phyloP scores from a whole-genome alignment of 2,329 filamentous ascomycete species.

The Aschersonia sp. region DNA sequence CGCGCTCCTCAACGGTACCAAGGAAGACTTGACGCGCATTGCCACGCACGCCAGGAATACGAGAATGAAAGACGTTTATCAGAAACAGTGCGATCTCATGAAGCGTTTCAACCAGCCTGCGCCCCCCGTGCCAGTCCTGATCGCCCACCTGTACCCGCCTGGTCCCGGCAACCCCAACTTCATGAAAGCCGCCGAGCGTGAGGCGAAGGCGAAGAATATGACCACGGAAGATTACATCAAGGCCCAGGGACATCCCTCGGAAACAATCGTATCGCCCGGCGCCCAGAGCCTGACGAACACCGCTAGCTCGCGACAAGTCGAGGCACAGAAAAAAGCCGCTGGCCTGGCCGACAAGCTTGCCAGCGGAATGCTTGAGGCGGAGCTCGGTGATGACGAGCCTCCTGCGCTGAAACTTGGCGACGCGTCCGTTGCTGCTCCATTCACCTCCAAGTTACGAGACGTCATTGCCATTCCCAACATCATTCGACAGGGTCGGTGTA shows the following conservation, averaged over 20 bases:
- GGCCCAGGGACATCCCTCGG: constrained; percentile 35
- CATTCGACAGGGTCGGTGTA: constrained; percentile 93
- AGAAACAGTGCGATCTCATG: constrained; percentile 90
- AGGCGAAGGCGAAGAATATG: constrained; percentile 66
- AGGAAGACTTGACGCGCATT: constrained; percentile 81
- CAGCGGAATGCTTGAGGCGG: constrained; percentile 74
- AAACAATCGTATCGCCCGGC: constrained; percentile 53
- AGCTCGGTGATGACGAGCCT: constrained; percentile 78
- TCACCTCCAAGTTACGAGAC: constrained; percentile 94
- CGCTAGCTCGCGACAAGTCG: constrained; percentile 29
- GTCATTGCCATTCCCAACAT: constrained; percentile 97
- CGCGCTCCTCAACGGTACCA: constrained; percentile 86
- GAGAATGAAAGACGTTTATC: constrained; percentile 97
- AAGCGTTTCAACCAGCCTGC: constrained; percentile 84
- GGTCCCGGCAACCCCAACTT: constrained; percentile 89
- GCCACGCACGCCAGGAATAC: constrained; percentile 86
- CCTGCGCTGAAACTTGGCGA: constrained; percentile 95
- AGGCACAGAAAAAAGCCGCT: constrained; percentile 57
- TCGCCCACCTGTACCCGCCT: constrained; percentile 88
- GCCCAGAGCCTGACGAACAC: constrained; percentile 36
- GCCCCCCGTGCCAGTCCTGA: constrained; percentile 82
- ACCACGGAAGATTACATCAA: constrained; percentile 43
- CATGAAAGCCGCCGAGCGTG: constrained; percentile 76
- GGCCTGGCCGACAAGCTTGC: constrained; percentile 79
- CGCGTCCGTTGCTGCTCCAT: constrained; percentile 90